Evolutionary conservation across 306 rosid species (phyloP).

Genomic region (Malus fusca): DNA sequence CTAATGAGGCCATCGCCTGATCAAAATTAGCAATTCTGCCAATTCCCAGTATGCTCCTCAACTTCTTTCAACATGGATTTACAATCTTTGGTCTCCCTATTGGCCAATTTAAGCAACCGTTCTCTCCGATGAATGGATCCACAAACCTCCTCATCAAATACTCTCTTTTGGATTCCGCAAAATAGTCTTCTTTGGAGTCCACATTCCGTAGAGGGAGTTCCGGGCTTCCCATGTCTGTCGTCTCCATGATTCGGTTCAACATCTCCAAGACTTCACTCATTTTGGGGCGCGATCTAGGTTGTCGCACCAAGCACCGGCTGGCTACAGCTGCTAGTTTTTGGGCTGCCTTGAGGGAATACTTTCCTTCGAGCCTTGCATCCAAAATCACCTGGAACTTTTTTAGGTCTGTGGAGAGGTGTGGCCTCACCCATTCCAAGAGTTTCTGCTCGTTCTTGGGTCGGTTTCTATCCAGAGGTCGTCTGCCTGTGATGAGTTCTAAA

Average conservation of each 20-base stretch:
- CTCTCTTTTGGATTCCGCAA: constrained; percentile 30
- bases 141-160: constrained; percentile 22
- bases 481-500: constrained; percentile 54
- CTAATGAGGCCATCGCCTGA: background rate
- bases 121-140: constrained; percentile 41
- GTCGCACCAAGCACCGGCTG: constrained; percentile 44
- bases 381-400: constrained; percentile 37
- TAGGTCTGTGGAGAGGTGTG: constrained; percentile 28
- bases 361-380: constrained; percentile 52
- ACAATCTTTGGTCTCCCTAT: constrained; percentile 30
- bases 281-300: constrained; percentile 37
- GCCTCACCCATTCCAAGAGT: constrained; percentile 50
- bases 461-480: constrained; percentile 56
- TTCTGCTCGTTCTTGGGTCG: constrained; percentile 49
- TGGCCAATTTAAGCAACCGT: constrained; percentile 31
- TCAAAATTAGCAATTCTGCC: background rate
- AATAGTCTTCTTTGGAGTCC: constrained; percentile 8
- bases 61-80: constrained; percentile 20
- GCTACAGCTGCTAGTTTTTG: constrained; percentile 42
- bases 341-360: constrained; percentile 43
- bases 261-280: constrained; percentile 51
- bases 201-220: constrained; percentile 18
- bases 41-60: background rate
- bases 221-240: constrained; percentile 23
- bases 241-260: constrained; percentile 27